phyloP scores from a whole-genome alignment of 495 filamentous ascomycete genomes.

The Recurvomyces mirabilis region DNA sequence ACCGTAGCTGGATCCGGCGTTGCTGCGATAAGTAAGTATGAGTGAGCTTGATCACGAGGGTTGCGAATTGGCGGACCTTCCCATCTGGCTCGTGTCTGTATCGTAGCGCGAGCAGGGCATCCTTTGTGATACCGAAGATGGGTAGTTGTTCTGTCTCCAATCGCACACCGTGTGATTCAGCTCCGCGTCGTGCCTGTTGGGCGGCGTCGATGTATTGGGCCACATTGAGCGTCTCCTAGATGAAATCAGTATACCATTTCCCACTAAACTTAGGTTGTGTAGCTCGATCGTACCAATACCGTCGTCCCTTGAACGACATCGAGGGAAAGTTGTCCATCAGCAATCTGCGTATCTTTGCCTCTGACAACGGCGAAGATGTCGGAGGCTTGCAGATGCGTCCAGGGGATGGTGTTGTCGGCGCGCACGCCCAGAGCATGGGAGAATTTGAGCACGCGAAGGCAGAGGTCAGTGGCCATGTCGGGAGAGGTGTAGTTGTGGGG shows the following conservation, averaged over 20 bases:
- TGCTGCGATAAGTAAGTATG: slow-evolving; percentile 8
- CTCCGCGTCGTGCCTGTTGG: not conserved
- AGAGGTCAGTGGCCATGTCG: slow-evolving; percentile 17
- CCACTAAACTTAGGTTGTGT: not conserved
- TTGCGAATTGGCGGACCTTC: no score
- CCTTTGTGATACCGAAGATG: slow-evolving; percentile 19
- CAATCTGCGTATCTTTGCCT: slow-evolving; percentile 1
- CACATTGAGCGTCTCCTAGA: slow-evolving; percentile 17
- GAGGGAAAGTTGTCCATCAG: slow-evolving; percentile 8
- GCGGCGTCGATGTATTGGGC: slow-evolving; percentile 6
- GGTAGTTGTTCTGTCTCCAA: slow-evolving; percentile 13
- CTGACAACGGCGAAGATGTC: slow-evolving; percentile 13
- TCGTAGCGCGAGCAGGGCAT: slow-evolving; percentile 11
- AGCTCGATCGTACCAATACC: slow-evolving; percentile 5
- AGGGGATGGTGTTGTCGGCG: slow-evolving; percentile 18
- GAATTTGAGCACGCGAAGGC: slow-evolving; percentile 22
- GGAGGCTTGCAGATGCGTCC: slow-evolving; percentile 19
- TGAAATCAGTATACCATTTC: not conserved
- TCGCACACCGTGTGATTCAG: not conserved
- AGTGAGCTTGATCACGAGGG: no score
- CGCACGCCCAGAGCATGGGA: slow-evolving; percentile 21
- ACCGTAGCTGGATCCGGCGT: slow-evolving; percentile 15
- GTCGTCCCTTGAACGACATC: slow-evolving; percentile 5
- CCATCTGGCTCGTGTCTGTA: no score
- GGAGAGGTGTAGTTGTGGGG: not conserved